Evolutionary conservation across 495 filamentous ascomycete genomes (phyloP).

Genomic region (Daldinia grandis): DNA sequence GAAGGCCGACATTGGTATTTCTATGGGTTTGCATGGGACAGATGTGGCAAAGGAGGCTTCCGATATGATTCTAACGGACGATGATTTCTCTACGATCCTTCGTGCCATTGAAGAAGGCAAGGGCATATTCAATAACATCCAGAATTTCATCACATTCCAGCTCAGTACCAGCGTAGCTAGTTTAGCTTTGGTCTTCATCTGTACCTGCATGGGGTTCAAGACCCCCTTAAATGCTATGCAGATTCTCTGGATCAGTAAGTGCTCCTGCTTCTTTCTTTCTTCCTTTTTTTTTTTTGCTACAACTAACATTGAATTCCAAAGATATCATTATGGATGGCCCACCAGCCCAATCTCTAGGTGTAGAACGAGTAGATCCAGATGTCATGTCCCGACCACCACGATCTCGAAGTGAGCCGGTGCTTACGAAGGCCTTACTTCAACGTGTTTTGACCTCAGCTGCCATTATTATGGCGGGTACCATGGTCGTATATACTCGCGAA

Average conservation of each 20-base stretch:
- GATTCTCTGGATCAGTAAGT: constrained; percentile 98
- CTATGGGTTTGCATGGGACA: constrained; percentile 94
- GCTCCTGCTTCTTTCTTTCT: background rate
- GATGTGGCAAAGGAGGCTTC: constrained; percentile 98
- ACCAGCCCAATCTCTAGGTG: constrained; percentile 94
- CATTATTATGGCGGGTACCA: constrained; percentile 91
- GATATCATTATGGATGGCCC: constrained; percentile 99
- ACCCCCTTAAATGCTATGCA: constrained; percentile 99
- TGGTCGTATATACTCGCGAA: constrained; percentile 88
- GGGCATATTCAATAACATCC: constrained; percentile 99
- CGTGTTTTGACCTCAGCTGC: constrained; percentile 87
- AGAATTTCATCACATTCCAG: constrained; percentile 99
- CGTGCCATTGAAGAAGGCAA: constrained; percentile 98
- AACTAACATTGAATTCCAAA: constrained; percentile 49
- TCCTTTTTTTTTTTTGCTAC: background rate
- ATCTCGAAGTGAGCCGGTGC: constrained; percentile 80
- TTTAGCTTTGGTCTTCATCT: constrained; percentile 86
- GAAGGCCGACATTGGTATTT: constrained; percentile 96
- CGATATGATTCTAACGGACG: constrained; percentile 99
- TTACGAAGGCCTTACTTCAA: constrained; percentile 80
- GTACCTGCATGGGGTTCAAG: constrained; percentile 89
- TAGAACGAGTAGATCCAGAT: constrained; percentile 92
- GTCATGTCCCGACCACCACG: constrained; percentile 94
- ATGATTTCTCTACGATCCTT: constrained; percentile 97
- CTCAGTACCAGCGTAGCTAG: constrained; percentile 96